Conservation (phyloP, 139 green algal genomes). For the Coelastrella sp. region DNA sequence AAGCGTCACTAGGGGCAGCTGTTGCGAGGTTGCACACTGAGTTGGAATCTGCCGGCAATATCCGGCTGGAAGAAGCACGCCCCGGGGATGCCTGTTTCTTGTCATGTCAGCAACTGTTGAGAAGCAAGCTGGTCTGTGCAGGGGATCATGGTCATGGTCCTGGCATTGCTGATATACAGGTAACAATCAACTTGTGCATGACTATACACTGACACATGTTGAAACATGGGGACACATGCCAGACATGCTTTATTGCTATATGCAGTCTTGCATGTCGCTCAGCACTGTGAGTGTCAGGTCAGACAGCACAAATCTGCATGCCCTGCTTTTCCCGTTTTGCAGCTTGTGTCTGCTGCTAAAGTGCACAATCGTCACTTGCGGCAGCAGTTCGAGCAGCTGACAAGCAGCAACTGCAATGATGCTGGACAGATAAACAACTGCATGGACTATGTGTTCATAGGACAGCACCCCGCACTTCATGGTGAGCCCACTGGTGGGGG, state of each 20-base stretch:
- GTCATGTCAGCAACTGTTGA: conserved; percentile 69
- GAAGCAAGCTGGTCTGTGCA: conserved; percentile 42
- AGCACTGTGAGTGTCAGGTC: not conserved
- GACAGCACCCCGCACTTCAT: conserved; percentile 63
- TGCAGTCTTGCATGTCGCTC: not conserved
- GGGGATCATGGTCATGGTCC: conserved; percentile 5
- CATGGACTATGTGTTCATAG: conserved; percentile 77
- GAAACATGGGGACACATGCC: too few species aligned
- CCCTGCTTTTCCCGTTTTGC: not conserved
- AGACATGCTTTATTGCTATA: not conserved
- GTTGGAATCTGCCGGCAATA: conserved; percentile 81
- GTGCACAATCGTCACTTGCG: conserved; percentile 82
- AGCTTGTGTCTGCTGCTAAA: conserved; percentile 59
- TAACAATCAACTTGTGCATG: not conserved
- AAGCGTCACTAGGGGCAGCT: conserved; percentile 37
- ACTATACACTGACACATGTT: not conserved
- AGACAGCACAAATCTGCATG: not conserved
- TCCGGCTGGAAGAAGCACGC: conserved; percentile 80
- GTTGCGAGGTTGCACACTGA: conserved; percentile 60
- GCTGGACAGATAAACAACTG: conserved; percentile 30
- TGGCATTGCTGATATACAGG: conserved; percentile 29
- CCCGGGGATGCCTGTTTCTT: conserved; percentile 71
- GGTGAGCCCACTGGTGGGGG: not conserved
- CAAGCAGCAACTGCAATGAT: not conserved
- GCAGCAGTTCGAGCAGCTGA: conserved; percentile 61